Conservation (phyloP, 2,329 filamentous ascomycete genomes). For the Fusarium cicatricum region DNA sequence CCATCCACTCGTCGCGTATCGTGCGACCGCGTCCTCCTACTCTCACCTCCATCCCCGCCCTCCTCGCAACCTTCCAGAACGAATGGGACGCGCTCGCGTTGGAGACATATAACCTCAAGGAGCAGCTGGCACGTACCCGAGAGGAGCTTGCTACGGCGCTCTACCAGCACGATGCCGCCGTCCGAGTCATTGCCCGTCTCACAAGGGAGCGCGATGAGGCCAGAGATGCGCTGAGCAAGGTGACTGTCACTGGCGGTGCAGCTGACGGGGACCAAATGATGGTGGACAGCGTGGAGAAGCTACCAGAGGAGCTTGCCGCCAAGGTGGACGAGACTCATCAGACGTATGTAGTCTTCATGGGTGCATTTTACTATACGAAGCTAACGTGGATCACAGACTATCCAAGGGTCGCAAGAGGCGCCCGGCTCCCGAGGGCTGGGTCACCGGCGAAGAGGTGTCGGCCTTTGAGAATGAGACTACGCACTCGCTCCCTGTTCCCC, state of each 20-base stretch:
- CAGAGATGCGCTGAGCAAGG: slow-evolving; percentile 83
- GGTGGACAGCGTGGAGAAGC: slow-evolving; percentile 76
- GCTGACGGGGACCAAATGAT: slow-evolving; percentile 87
- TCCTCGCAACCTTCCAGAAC: slow-evolving; percentile 94
- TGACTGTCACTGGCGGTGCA: slow-evolving; percentile 71
- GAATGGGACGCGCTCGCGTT: slow-evolving; percentile 96
- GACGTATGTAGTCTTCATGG: slow-evolving; percentile 63
- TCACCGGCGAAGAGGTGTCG: slow-evolving; percentile 74
- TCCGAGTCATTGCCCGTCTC: slow-evolving; percentile 89
- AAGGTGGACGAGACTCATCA: slow-evolving; percentile 84
- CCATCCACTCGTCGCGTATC: slow-evolving; percentile 82
- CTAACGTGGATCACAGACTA: slow-evolving; percentile 62
- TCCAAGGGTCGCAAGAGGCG: slow-evolving; percentile 92
- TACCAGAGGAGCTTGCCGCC: slow-evolving; percentile 75
- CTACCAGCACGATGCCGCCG: slow-evolving; percentile 97
- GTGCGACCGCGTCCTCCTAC: slow-evolving; percentile 91
- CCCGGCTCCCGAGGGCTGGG: slow-evolving; percentile 85
- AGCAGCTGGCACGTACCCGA: slow-evolving; percentile 87
- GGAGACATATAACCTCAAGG: slow-evolving; percentile 89
- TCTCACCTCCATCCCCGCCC: slow-evolving; percentile 93
- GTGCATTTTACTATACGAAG: not conserved
- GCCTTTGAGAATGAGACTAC: slow-evolving; percentile 56
- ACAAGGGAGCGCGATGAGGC: slow-evolving; percentile 94
- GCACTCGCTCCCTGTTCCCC: slow-evolving; percentile 56
- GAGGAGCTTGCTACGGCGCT: slow-evolving; percentile 94